A percentile compares a stretch with the other conserved stretches of the same genome.
These are phyloP conservation scores for Amanita phalloides DNA, from an alignment of 768 basidiomycete species.

Conservation along the genomic window DNA sequence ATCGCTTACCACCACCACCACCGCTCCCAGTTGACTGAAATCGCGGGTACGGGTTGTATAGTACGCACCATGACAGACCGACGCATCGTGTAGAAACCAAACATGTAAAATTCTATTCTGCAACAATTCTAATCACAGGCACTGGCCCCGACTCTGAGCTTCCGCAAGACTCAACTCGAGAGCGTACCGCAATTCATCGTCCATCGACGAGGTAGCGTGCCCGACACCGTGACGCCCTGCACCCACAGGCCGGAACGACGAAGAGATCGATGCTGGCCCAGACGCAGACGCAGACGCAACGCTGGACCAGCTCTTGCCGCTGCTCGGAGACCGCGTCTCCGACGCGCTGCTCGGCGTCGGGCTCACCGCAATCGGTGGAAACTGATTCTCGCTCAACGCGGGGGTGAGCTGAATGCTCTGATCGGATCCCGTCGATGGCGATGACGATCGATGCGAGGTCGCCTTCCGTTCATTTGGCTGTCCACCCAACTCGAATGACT, in stretches of 20 bases:
- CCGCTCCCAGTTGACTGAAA: slow-evolving; percentile 67
- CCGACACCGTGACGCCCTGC: neutral
- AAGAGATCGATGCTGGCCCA: neutral
- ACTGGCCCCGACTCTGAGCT: slow-evolving; percentile 28
- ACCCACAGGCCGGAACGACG: neutral
- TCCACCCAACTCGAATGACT: slow-evolving; percentile 12
- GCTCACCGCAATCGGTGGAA: neutral
- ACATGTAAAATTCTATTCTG: neutral
- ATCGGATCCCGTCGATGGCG: slow-evolving; percentile 11
- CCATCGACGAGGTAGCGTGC: slow-evolving; percentile 17
- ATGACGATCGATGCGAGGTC: slow-evolving; percentile 13
- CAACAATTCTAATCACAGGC: neutral
- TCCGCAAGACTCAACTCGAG: slow-evolving; percentile 67
- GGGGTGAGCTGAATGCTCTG: slow-evolving; percentile 3
- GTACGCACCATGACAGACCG: slow-evolving; percentile 68
- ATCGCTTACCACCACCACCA: too few species aligned
- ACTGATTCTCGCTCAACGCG: neutral
- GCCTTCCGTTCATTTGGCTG: slow-evolving; percentile 1
- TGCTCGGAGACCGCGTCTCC: neutral
- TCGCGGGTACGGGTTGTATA: slow-evolving; percentile 91
- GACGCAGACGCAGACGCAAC: neutral
- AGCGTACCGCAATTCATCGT: slow-evolving; percentile 55
- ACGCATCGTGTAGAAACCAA: slow-evolving; percentile 28
- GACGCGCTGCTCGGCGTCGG: neutral
- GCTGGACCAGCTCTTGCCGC: slow-evolving; percentile 8